A percentile compares a stretch with the other conserved stretches of the same genome.
Evolutionary conservation across 2,329 filamentous ascomycete species (phyloP).

Genomic region (Fulvia fulva): DNA sequence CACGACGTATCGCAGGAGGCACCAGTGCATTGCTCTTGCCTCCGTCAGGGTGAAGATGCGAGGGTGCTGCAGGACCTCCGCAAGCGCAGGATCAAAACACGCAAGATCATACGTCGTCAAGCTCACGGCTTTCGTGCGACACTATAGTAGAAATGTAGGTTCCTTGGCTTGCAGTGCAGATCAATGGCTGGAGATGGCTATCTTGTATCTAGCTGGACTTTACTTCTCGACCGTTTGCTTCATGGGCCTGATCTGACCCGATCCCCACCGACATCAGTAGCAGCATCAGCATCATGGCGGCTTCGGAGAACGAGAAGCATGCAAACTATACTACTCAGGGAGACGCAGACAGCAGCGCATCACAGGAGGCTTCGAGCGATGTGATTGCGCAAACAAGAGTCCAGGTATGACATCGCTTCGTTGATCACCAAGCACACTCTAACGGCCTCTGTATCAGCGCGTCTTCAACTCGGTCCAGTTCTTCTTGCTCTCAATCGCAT

Average conservation of each 20-base stretch:
- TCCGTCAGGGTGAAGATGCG: not conserved
- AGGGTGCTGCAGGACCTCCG: not conserved
- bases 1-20: not conserved
- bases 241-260: no score
- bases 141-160: not conserved
- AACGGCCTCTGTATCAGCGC: constrained; percentile 6
- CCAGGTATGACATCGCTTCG: not conserved
- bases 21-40: not conserved
- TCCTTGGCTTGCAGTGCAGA: not conserved
- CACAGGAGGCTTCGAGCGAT: constrained; percentile 3
- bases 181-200: not conserved
- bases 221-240: no score
- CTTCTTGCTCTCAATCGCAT: constrained; percentile 24
- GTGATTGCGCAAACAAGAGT: constrained; percentile 14
- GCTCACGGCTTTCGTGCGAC: not conserved
- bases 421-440: not conserved
- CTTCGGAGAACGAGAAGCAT: constrained; percentile 2
- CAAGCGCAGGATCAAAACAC: not conserved
- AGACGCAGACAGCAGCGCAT: not conserved
- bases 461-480: constrained; percentile 27
- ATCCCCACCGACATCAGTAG: no score
- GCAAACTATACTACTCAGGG: not conserved
- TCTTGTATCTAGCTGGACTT: no score
- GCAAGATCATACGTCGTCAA: not conserved
- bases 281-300: constrained; percentile 1